Evolutionary conservation across 2,329 filamentous ascomycete genomes (phyloP).

Genomic region (Raffaelea deltoideospora): DNA sequence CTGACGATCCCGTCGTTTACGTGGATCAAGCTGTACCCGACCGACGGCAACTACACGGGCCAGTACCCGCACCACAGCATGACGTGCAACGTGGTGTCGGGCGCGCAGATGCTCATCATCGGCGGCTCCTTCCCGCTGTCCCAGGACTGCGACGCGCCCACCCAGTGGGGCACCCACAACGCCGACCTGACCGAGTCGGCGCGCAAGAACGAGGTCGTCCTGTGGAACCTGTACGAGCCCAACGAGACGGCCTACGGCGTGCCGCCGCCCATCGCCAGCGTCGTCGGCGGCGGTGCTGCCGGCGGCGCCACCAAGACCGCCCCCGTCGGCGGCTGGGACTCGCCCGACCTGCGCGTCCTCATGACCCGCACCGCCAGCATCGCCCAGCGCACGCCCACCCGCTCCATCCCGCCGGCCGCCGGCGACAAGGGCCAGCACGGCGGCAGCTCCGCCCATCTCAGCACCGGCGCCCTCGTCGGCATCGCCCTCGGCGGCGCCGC

Average conservation of each 20-base stretch:
- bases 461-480: conserved; percentile 26
- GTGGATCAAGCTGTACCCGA: conserved; percentile 42
- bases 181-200: conserved; percentile 35
- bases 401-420: conserved; percentile 16
- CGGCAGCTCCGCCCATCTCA: conserved; percentile 10
- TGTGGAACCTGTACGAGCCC: conserved; percentile 38
- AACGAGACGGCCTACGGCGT: conserved; percentile 37
- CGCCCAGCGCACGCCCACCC: conserved; percentile 33
- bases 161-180: conserved; percentile 39
- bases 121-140: conserved; percentile 40
- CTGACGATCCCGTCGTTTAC: conserved; percentile 46
- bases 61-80: conserved; percentile 36
- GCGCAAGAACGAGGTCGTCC: conserved; percentile 25
- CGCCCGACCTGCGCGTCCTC: conserved; percentile 34
- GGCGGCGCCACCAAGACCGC: conserved; percentile 38
- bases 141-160: conserved; percentile 34
- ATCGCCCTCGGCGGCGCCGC: neutral
- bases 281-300: conserved; percentile 32
- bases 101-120: conserved; percentile 47
- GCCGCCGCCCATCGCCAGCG: conserved; percentile 31
- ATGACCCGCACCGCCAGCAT: conserved; percentile 34
- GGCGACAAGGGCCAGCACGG: conserved; percentile 5
- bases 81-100: conserved; percentile 39
- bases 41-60: conserved; percentile 21
- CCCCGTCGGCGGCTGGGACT: conserved; percentile 33